Evolutionary conservation across 441 rosid species (phyloP), one percentile per base, ranked within the genome.

Genomic region (Isatis lusitanica): DNA sequence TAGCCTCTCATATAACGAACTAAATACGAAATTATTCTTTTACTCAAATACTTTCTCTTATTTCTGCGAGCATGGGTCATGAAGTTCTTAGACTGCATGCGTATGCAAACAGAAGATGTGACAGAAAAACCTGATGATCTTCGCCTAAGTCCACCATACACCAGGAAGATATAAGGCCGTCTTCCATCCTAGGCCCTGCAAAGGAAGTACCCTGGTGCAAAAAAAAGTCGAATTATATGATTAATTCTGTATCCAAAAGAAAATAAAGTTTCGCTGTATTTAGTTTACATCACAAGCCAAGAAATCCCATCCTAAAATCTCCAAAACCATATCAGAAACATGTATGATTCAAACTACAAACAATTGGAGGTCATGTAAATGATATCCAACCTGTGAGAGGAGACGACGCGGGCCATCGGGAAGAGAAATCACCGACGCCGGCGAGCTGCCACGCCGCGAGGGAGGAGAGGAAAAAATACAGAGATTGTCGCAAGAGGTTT

Each of bases 141-240:
- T 87, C 80, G 71, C 98, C 97, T 35, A 95, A 70, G 79, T 93
- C 99, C 70, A 93, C 85, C 94, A 86, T 85, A 98, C 99, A 95
- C 99, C 99, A 95, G 0, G 98, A 80, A 66, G 82, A 83, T 74
- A 78, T 84, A 43, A 26, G 81, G 26, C 97, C 94, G 18, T 83
- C 79, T 83, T 96, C 97, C 76, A 86, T 80, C 47, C 97, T 86
- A 64, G 97, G 91, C 71, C 99, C 97, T 39, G 97, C 85, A 79
- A 87, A 90, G 68, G 85, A 93, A 53, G 92, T 91, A 36, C 97
- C 97, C 99, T 96, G 36, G 42, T 31, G 66, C 44, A 6, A 8
- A 58, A 36, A 18, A 18, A 30, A 39, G 6, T 42, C 1, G 2
- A 35, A 51, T 42, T 7, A 60, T 18, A 43, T 40, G 63, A 17